These are phyloP conservation scores for Kwoniella pini DNA, from an alignment of 768 basidiomycete species.

Conservation along the genomic window DNA sequence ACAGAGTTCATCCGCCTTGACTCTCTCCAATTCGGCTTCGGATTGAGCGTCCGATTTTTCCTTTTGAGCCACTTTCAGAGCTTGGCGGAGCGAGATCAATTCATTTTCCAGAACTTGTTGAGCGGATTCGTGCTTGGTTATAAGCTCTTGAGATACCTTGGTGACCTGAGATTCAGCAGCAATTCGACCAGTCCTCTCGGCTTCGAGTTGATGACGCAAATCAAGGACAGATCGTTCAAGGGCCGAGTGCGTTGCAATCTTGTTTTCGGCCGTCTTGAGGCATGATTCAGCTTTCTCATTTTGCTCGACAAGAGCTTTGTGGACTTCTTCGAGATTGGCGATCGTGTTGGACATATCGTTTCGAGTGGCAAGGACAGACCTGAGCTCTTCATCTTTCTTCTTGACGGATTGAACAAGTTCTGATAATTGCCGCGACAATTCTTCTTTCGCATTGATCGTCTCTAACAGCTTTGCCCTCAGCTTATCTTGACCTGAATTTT, in stretches of 20 bases:
- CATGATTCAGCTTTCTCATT: too few species aligned
- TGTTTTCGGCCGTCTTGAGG: background rate
- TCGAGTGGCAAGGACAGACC: too few species aligned
- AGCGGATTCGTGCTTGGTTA: constrained; percentile 15
- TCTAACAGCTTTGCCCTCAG: background rate
- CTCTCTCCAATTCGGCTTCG: background rate
- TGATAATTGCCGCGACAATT: background rate
- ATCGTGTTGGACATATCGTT: too few species aligned
- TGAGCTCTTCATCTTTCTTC: too few species aligned
- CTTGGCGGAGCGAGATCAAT: constrained; percentile 11
- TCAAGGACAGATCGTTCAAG: background rate
- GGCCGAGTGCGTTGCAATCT: background rate
- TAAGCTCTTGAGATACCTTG: background rate
- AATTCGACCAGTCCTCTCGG: constrained; percentile 3
- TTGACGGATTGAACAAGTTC: background rate
- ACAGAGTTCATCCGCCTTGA: background rate
- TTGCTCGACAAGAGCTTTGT: too few species aligned
- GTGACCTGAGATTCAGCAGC: constrained; percentile 8
- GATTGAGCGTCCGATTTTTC: background rate
- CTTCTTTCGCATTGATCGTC: constrained; percentile 1
- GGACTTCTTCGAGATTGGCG: too few species aligned
- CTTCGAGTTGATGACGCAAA: background rate
- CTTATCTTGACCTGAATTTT: background rate
- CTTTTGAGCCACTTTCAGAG: constrained; percentile 2
- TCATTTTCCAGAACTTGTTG: constrained; percentile 12